Evolutionary conservation across 2,329 filamentous ascomycete species (phyloP).

Genomic region (Diaporthe citrichinensis): DNA sequence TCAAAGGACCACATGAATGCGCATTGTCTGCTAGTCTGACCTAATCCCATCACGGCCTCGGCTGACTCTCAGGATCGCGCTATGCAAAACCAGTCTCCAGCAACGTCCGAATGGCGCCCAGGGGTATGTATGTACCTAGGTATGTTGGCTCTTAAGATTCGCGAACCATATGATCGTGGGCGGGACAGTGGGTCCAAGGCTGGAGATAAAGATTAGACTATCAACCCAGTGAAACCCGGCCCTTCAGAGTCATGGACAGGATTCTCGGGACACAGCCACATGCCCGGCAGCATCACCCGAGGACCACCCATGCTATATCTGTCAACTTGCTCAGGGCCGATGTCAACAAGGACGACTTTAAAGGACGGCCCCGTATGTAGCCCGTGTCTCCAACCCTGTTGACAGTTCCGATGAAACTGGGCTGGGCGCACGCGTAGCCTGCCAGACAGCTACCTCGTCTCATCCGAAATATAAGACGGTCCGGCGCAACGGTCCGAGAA

Average conservation of each 20-base stretch:
- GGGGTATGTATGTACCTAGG: neutral
- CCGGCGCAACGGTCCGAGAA: constrained; percentile 27
- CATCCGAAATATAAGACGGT: constrained; percentile 19
- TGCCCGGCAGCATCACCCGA: constrained; percentile 12
- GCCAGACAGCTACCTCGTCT: constrained; percentile 22
- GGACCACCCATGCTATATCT: constrained; percentile 14
- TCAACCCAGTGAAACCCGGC: neutral
- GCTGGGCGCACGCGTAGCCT: constrained; percentile 19
- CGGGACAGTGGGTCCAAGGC: constrained; percentile 6
- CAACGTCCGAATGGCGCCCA: neutral
- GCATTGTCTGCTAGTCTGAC: neutral
- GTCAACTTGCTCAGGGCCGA: neutral
- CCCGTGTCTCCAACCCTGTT: constrained; percentile 1
- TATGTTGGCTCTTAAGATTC: constrained; percentile 7
- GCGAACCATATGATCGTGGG: constrained; percentile 19
- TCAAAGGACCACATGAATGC: neutral
- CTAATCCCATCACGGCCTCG: neutral
- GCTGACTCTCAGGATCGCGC: neutral
- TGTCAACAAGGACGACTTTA: neutral
- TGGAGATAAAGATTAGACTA: neutral
- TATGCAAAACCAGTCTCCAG: neutral
- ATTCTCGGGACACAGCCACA: neutral
- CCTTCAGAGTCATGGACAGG: neutral
- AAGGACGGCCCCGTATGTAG: neutral
- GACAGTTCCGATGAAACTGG: constrained; percentile 19